Base-by-base conservation (phyloP, 2,329 filamentous ascomycete species). In the Venturia asperata region DNA sequence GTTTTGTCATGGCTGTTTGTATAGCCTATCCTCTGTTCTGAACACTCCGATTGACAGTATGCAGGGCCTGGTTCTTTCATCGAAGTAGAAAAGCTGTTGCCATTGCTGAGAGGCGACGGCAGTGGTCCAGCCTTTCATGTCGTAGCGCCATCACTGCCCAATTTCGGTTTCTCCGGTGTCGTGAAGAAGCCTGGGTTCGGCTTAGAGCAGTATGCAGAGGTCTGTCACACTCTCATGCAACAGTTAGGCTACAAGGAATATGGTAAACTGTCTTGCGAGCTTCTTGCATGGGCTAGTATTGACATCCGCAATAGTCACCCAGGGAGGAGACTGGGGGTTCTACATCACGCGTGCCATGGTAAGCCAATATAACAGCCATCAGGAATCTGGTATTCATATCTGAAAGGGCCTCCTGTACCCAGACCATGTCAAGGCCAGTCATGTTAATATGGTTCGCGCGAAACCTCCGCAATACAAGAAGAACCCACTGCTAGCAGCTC, bases 301-400 rank as follows among this genome's bases (percentile, higher is more conserved):
- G 27, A 42, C 39, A 34, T n/a, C 49, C 61, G 42, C 71, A 42
- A 15, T 17, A 61, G 72, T 77, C 1, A 77, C 79, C 7, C 77
- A 89, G 74, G 87, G 86, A 68, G 88, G 88, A 37, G 88, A 91
- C 71, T 90, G 87, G 87, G 89, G 88, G 21, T 85, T 81, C 71
- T 80, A 81, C 69, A 83, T 91, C 69, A 87, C 86, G 13, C 82
- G 88, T 3, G 74, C 80, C n/a, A 64, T 11, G 82, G 47, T 52
- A 52, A 17, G 21, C 11, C 21, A 52, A 13, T 4, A 13, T 15
- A 15, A 10, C 10, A 52, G 24, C 7, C 47, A 27, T 5, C 15
- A 15, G 2, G 13, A 27, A 13, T 91, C 64, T 15, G 10, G 1
- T 15, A 27, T 17, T 52, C 21, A 52, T 52, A 27, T 17, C 3